A percentile compares a stretch with the other conserved stretches of the same genome.
phyloP scores from a whole-genome alignment of 1,284 basidiomycete species.

The Microbotryum intermedium region DNA sequence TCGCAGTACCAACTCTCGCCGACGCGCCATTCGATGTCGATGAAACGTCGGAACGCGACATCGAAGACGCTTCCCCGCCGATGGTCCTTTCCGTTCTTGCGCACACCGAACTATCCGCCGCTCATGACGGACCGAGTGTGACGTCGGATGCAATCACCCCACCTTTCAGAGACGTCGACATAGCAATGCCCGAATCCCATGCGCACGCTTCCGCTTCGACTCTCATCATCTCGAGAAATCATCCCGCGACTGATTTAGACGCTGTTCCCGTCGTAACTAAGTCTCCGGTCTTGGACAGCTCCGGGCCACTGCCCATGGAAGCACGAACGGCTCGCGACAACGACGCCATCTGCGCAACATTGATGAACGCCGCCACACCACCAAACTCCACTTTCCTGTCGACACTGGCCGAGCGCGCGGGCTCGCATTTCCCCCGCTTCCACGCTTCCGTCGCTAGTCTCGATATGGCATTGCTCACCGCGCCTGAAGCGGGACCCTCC shows the following conservation, averaged over 20 bases:
- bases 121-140: conserved; percentile 5
- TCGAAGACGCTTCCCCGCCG: conserved; percentile 11
- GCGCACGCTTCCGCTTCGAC: not conserved
- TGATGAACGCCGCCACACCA: conserved; percentile 40
- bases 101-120: no score
- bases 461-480: conserved; percentile 1
- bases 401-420: conserved; percentile 40
- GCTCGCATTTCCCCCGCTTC: not conserved
- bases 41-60: conserved; percentile 23
- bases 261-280: not conserved
- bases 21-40: conserved; percentile 26
- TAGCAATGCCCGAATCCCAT: not conserved
- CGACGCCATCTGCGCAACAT: conserved; percentile 10
- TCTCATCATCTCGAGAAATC: not conserved
- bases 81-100: no score
- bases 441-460: not conserved
- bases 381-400: conserved; percentile 46
- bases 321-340: no score
- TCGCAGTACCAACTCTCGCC: conserved; percentile 1
- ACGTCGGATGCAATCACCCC: not conserved
- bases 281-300: conserved; percentile 3
- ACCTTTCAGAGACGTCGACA: not conserved
- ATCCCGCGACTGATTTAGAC: conserved; percentile 1
- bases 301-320: no score
- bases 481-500: no score